Base-by-base conservation (phyloP, 2,329 filamentous ascomycete species). In the Diaporthe caulivora region DNA sequence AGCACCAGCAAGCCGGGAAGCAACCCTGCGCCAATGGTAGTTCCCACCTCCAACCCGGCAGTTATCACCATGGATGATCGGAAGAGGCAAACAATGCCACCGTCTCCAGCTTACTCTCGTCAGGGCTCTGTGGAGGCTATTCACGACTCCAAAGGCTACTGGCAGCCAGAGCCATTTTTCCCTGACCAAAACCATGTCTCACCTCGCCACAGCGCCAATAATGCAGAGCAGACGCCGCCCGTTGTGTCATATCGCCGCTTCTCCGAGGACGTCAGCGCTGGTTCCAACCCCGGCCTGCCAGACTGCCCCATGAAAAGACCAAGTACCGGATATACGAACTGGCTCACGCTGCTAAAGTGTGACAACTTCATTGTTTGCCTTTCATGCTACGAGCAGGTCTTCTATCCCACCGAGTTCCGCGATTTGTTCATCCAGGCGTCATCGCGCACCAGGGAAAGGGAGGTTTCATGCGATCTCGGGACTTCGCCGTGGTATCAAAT, bases 291-390 rank as follows among this genome's bases (percentile, higher is more conserved):
- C 15, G 83, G 85, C 29, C 86, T 95, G 18, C 90, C 93, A 3
- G 87, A 91, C 3, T 98, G 95, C 78, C 92, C 92, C 9, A 88
- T 94, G 74, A 90, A 88, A 51, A 84, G 87, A 6, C 89, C 90
- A 15, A 88, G 90, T 17, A 84, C 88, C 13, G 91, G 92, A 1
- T 88, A 92, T 75, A 86, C 92, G 75, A 94, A 97, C 78, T 98
- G 95, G 94, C 91, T 95, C 75, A 95, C 92, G 0, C 86, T 98
- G 6, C 90, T 90, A 5, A 90, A 91, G 18, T 89, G 92, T 75
- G 88, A 91, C 17, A 89, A 90, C 74, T 93, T 98, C 77, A 91
- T 94, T 75, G 92, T 98, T 58, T 98, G 96, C 78, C 94, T 94
- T 0, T 90, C 89, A 17, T 98, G 96, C 83, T 95, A 94, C 80